These are phyloP conservation scores for Ogataea kodamae DNA, from an alignment of 805 yeast species.

Conservation along the genomic window DNA sequence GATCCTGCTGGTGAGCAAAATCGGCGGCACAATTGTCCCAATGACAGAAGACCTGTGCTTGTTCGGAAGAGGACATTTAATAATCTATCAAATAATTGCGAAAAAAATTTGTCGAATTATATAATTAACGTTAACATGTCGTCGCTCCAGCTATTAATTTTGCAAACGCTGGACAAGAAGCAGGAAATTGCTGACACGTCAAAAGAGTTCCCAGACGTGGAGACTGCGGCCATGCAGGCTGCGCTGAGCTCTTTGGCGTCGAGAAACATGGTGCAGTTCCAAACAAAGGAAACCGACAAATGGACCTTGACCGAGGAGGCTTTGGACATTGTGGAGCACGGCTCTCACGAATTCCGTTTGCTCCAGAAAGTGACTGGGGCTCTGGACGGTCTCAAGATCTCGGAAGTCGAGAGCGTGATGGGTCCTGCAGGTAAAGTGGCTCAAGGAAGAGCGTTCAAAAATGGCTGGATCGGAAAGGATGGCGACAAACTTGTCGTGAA, in stretches of 20 bases:
- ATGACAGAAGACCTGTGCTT: conserved; percentile 7
- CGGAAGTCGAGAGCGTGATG: conserved; percentile 67
- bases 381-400: conserved; percentile 75
- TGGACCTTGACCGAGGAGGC: conserved; percentile 84
- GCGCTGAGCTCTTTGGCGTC: conserved; percentile 85
- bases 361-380: conserved; percentile 68
- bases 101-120: conserved; percentile 12
- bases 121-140: conserved; percentile 44
- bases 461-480: conserved; percentile 91
- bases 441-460: conserved; percentile 96
- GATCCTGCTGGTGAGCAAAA: conserved; percentile 5
- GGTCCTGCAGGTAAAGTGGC: conserved; percentile 89
- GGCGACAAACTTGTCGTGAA: conserved; percentile 74
- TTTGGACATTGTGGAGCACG: conserved; percentile 66
- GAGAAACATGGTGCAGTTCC: conserved; percentile 72
- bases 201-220: conserved; percentile 59
- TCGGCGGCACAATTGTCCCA: conserved; percentile 4
- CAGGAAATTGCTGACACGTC: conserved; percentile 69
- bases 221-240: conserved; percentile 67
- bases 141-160: conserved; percentile 58
- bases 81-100: background rate
- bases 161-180: conserved; percentile 60
- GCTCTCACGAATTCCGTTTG: conserved; percentile 88
- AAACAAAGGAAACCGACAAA: conserved; percentile 67
- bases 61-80: conserved; percentile 11